These are phyloP conservation scores for Haplosporangium gracile DNA, from an alignment of 192 early-diverging fungal species.

Conservation along the genomic window DNA sequence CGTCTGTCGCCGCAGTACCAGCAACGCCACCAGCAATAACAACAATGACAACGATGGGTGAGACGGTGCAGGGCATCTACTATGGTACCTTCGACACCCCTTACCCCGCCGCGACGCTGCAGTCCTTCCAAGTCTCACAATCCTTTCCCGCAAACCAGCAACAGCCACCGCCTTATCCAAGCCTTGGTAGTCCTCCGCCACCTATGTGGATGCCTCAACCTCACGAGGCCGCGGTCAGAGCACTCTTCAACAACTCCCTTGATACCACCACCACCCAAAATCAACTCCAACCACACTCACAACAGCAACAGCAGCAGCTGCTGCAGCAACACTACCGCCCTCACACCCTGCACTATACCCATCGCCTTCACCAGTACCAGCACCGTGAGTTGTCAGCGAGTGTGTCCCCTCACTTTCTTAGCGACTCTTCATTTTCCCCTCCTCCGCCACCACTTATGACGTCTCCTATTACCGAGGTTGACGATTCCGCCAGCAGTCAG, in stretches of 20 bases:
- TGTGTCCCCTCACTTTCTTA: not conserved
- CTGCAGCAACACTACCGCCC: not conserved
- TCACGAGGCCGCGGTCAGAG: not conserved
- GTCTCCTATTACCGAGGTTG: not conserved
- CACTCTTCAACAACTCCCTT: not conserved
- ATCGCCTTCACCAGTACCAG: not conserved
- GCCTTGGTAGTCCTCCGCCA: not conserved
- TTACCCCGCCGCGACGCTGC: not conserved
- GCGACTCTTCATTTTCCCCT: not conserved
- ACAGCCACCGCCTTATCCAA: not conserved
- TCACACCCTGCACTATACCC: not conserved
- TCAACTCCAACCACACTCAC: not conserved
- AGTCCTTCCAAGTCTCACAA: not conserved
- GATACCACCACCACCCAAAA: not conserved
- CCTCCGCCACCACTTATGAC: not conserved
- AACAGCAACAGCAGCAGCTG: not conserved
- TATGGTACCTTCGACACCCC: slow-evolving; percentile 2
- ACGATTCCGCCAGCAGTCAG: not conserved
- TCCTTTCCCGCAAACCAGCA: not conserved
- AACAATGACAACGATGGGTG: not conserved
- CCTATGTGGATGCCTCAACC: not conserved
- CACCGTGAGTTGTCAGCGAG: not conserved
- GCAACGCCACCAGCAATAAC: not conserved
- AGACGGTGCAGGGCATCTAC: not conserved
- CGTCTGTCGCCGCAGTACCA: not conserved